Percentiles rank a stretch among this genome's conserved stretches.
phyloP scores from a whole-genome alignment of 1,284 basidiomycete genomes.

The Ceratobasidium sp. region DNA sequence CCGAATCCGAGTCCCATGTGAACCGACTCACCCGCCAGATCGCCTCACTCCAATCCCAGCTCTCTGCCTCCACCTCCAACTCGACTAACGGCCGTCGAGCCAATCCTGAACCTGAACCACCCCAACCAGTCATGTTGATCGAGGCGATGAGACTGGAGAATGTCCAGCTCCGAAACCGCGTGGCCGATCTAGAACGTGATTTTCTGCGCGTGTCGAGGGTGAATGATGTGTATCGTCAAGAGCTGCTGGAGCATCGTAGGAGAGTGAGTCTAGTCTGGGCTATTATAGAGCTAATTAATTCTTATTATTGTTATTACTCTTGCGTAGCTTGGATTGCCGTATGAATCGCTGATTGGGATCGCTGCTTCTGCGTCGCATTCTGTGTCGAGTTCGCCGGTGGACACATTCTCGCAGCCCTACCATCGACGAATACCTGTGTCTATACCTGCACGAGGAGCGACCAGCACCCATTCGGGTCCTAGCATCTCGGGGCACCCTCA shows the following conservation, averaged over 20 bases:
- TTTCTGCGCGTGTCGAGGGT: slow-evolving; percentile 77
- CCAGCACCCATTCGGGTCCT: slow-evolving; percentile 56
- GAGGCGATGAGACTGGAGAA: slow-evolving; percentile 82
- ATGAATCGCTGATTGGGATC: slow-evolving; percentile 80
- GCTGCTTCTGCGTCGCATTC: slow-evolving; percentile 51
- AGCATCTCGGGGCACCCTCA: slow-evolving; percentile 53
- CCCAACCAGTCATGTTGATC: slow-evolving; percentile 60
- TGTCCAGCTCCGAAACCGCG: slow-evolving; percentile 53
- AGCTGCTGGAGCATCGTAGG: slow-evolving; percentile 79
- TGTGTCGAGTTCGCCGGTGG: slow-evolving; percentile 58
- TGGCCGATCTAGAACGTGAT: slow-evolving; percentile 76
- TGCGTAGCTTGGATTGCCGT: slow-evolving; percentile 74
- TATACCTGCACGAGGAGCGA: slow-evolving; percentile 49
- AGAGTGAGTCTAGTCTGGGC: slow-evolving; percentile 66
- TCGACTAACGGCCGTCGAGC: slow-evolving; percentile 12
- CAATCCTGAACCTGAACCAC: slow-evolving; percentile 33
- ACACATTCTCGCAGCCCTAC: slow-evolving; percentile 76
- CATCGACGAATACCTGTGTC: slow-evolving; percentile 66
- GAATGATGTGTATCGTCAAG: slow-evolving; percentile 85
- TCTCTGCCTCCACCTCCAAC: slow-evolving; percentile 47
- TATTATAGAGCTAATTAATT: slow-evolving; percentile 2
- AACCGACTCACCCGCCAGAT: slow-evolving; percentile 79
- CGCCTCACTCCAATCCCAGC: slow-evolving; percentile 64
- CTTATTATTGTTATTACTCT: background rate
- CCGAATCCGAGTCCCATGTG: slow-evolving; percentile 83